Percentiles rank a stretch among this genome's conserved stretches.
Evolutionary conservation across 768 basidiomycete species (phyloP).

Genomic region (Boletus rubropictus): DNA sequence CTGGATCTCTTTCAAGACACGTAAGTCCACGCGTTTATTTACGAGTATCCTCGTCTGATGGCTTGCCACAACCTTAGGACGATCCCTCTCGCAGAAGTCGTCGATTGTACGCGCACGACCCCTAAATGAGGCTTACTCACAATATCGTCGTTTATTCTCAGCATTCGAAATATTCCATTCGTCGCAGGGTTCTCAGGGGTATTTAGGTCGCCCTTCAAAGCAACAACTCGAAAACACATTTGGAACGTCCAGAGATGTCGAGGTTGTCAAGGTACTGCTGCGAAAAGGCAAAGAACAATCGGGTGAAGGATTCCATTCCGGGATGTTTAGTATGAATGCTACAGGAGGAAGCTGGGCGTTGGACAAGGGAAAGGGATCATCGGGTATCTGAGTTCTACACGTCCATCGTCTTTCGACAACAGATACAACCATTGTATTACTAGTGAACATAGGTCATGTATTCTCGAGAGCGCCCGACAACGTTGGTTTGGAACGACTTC

Average conservation of each 20-base stretch:
- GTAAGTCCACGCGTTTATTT: slow-evolving; percentile 37
- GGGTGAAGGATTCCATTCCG: slow-evolving; percentile 40
- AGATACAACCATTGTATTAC: slow-evolving; percentile 12
- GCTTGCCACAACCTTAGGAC: slow-evolving; percentile 36
- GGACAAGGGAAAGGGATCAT: slow-evolving; percentile 37
- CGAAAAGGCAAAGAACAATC: slow-evolving; percentile 56
- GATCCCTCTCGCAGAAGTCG: slow-evolving; percentile 66
- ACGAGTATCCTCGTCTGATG: slow-evolving; percentile 10
- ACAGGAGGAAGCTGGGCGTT: slow-evolving; percentile 33
- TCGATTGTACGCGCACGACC: slow-evolving; percentile 58
- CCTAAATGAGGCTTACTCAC: neutral
- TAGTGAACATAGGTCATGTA: slow-evolving; percentile 7
- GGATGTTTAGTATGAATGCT: slow-evolving; percentile 10
- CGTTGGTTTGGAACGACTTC: neutral
- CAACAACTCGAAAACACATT: slow-evolving; percentile 79
- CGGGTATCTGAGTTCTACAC: slow-evolving; percentile 29
- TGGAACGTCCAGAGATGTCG: slow-evolving; percentile 56
- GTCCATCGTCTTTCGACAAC: neutral
- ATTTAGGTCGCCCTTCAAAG: slow-evolving; percentile 67
- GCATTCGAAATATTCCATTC: slow-evolving; percentile 72
- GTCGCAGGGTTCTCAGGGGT: slow-evolving; percentile 71
- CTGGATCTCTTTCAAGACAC: slow-evolving; percentile 44
- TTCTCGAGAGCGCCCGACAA: neutral
- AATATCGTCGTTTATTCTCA: slow-evolving; percentile 20
- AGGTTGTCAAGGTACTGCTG: slow-evolving; percentile 56